Evolutionary conservation across 1,284 basidiomycete genomes (phyloP), one percentile per base, ranked within the genome.

Genomic region (Nidula niveotomentosa): DNA sequence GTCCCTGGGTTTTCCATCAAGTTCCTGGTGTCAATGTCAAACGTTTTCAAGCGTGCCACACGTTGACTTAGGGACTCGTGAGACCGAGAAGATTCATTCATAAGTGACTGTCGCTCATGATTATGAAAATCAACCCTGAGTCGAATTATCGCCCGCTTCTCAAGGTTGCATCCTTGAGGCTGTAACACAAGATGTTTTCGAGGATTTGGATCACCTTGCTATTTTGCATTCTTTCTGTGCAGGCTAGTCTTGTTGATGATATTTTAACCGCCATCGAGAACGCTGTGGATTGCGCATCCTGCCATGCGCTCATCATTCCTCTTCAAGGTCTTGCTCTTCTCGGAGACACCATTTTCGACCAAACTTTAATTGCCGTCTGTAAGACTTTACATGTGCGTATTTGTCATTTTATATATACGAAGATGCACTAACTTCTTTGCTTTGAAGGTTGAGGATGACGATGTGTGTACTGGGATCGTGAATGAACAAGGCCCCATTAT

Each of bases 401-500:
- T 41, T 44, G 44, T 6, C 17, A 34, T 44, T 23, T 53, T 13
- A 13, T 41, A 8, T 53, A 8, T 53, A 36, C 9, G 18, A 13
- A 37, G 36, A 43, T 48, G 48, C 48, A 45, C 30, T 36, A 23
- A 33, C 41, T 17, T 13, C n/a, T 50, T 12, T 10, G 13, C 18
- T 13, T 52, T 23, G 23, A 23, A 76, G 75, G 55, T 68, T 1
- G 63, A 68, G 56, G 73, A 75, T 53, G 61, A 67, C 13, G 82
- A 86, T 61, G 81, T 87, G 9, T 86, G 85, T 62, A 69, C 72
- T 48, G 85, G 85, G 18, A 67, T 77, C 1, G 65, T 86, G 44
- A 66, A 60, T 2, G 66, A 75, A 36, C 77, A 82, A 63, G 84
- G 78, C 3, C 83, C 83, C 8, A 80, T 85, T 58, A 67, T 87